Base-by-base conservation (phyloP, 345 rosid genomes). In the Citrus maxima region DNA sequence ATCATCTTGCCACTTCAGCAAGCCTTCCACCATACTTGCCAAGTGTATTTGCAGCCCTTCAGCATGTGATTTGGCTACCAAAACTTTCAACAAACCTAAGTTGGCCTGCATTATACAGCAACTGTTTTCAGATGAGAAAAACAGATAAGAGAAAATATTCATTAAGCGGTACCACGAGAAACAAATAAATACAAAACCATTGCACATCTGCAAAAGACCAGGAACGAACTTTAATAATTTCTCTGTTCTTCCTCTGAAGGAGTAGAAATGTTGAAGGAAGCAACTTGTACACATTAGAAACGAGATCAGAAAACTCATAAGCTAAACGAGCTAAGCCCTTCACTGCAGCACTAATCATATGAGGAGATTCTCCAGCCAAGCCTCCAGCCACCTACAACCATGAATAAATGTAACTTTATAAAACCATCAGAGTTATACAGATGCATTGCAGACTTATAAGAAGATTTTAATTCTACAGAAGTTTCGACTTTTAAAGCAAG, bases 311-410 rank as follows among this genome's bases (percentile, higher is more conserved):
- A 66, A 96, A 96, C 86, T 96, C 99, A 75, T 96, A 93, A 54
- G 97, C 91, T 85, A 94, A 82, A 74, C 98, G 98, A 80, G 99
- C 97, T 79, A 96, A 82, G 79, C 97, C 99, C 88, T 90, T 96
- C 72, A 90, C 90, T 24, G 98, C 98, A 79, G 98, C 98, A 88
- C 98, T 96, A 80, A 96, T 90, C 97, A 94, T 90, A 82, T 94
- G 95, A 74, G 99, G 98, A 85, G 90, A 88, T 83, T 94, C 95
- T 79, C 97, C 95, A 56, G 97, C 98, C 88, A 96, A 75, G 67
- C 98, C 94, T 83, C 95, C 97, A 84, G 98, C 99, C 65, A 94
- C 93, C 99, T 96, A 84, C 35, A 76, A 73, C 80, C 73, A 77
- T 38, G 35, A 69, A 80, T 72, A 72, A 73, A 32, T 25, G 46